phyloP scores from a whole-genome alignment of 1,284 basidiomycete species.

The Volvariella volvacea region DNA sequence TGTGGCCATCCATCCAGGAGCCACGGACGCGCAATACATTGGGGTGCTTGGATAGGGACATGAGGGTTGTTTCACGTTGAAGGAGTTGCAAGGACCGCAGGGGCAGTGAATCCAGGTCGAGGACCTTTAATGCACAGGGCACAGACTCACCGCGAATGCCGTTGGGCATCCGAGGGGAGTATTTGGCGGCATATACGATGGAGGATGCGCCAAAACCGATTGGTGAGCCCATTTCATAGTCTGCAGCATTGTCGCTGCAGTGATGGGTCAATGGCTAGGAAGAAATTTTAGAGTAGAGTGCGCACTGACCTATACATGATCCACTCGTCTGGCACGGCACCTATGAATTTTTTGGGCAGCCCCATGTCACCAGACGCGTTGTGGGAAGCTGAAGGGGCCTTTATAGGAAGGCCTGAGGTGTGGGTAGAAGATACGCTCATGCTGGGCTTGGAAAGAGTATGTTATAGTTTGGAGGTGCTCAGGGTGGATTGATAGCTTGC shows the following conservation, averaged over 20 bases:
- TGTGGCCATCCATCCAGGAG: constrained; percentile 80
- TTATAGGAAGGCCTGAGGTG: background rate
- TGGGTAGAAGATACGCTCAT: background rate
- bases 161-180: constrained; percentile 32
- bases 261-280: constrained; percentile 5
- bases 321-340: constrained; percentile 82
- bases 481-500: background rate
- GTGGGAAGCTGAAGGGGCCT: constrained; percentile 6
- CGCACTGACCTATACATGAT: constrained; percentile 66
- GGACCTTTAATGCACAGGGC: constrained; percentile 80
- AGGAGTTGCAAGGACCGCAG: constrained; percentile 62
- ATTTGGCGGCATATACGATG: constrained; percentile 75
- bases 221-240: constrained; percentile 68
- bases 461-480: background rate
- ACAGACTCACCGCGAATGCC: constrained; percentile 27
- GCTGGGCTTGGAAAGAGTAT: background rate
- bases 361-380: constrained; percentile 14
- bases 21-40: constrained; percentile 88
- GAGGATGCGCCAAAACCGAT: constrained; percentile 88
- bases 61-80: constrained; percentile 81
- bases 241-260: constrained; percentile 54
- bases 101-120: constrained; percentile 77
- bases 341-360: constrained; percentile 29
- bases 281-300: too few species aligned
- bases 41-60: constrained; percentile 91